phyloP scores from a whole-genome alignment of 495 filamentous ascomycete species.

The Aspergillus homomorphus region DNA sequence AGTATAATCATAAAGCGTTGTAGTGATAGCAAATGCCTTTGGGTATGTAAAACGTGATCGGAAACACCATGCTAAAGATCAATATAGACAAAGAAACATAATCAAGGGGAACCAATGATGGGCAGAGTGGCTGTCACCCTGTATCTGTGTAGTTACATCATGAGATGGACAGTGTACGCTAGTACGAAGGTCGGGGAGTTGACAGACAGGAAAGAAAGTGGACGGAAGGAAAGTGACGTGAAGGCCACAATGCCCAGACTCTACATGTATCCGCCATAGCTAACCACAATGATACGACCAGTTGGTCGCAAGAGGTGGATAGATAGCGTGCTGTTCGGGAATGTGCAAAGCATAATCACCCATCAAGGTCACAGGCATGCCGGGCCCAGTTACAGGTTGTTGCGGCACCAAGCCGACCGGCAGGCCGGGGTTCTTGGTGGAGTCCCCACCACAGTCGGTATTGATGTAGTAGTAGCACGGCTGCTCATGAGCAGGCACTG shows the following conservation, averaged over 20 bases:
- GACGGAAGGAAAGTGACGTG: background rate
- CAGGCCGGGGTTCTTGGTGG: conserved; percentile 16
- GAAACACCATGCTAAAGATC: background rate
- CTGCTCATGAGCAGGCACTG: conserved; percentile 13
- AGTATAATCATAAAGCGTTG: background rate
- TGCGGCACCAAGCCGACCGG: conserved; percentile 14
- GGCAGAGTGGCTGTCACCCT: background rate
- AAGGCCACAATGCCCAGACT: background rate
- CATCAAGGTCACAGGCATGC: conserved; percentile 29
- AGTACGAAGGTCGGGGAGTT: background rate
- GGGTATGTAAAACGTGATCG: background rate
- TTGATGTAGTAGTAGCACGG: conserved; percentile 21
- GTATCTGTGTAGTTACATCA: background rate
- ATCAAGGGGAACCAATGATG: background rate
- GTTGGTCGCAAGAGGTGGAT: conserved; percentile 26
- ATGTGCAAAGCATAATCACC: conserved; percentile 27
- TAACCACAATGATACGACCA: conserved; percentile 36
- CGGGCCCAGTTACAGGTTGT: conserved; percentile 14
- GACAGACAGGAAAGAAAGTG: background rate
- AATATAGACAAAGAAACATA: background rate
- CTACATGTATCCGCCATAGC: background rate
- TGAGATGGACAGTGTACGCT: background rate
- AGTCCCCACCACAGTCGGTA: conserved; percentile 8
- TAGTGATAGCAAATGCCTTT: background rate
- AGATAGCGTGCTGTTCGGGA: conserved; percentile 27